Conservation (phyloP, 768 basidiomycete genomes). For the Amanita rimosa region DNA sequence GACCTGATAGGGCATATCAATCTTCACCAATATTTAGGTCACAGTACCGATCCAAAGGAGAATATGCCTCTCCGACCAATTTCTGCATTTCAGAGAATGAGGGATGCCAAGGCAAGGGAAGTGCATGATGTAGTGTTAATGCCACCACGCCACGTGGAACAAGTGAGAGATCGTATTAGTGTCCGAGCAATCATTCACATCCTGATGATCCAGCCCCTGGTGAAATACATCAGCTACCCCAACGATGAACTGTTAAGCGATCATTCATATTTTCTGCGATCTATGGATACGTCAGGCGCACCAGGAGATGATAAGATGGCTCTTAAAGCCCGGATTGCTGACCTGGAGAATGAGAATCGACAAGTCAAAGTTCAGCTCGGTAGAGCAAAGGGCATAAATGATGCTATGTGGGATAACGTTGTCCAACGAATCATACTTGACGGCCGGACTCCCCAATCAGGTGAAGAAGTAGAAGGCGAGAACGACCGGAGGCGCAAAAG, state of each 20-base stretch:
- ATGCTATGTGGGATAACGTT: slow-evolving; percentile 85
- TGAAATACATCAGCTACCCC: slow-evolving; percentile 29
- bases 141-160: slow-evolving; percentile 33
- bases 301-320: slow-evolving; percentile 23
- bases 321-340: slow-evolving; percentile 44
- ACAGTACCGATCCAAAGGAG: slow-evolving; percentile 35
- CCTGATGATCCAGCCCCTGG: slow-evolving; percentile 15
- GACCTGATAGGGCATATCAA: slow-evolving; percentile 79
- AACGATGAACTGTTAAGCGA: slow-evolving; percentile 51
- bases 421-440: slow-evolving; percentile 40
- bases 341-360: slow-evolving; percentile 65
- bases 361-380: slow-evolving; percentile 58
- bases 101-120: slow-evolving; percentile 55
- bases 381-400: slow-evolving; percentile 85
- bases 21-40: slow-evolving; percentile 33
- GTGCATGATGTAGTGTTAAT: slow-evolving; percentile 61
- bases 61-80: slow-evolving; percentile 56
- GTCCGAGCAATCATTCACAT: not conserved
- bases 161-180: slow-evolving; percentile 21
- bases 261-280: slow-evolving; percentile 52
- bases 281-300: slow-evolving; percentile 18
- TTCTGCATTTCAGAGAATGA: slow-evolving; percentile 61
- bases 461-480: slow-evolving; percentile 11
- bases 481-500: slow-evolving; percentile 20
- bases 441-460: slow-evolving; percentile 5